phyloP scores from a whole-genome alignment of 225 moss, liverwort and hornwort genomes.

The Antitrichia curtipendula region DNA sequence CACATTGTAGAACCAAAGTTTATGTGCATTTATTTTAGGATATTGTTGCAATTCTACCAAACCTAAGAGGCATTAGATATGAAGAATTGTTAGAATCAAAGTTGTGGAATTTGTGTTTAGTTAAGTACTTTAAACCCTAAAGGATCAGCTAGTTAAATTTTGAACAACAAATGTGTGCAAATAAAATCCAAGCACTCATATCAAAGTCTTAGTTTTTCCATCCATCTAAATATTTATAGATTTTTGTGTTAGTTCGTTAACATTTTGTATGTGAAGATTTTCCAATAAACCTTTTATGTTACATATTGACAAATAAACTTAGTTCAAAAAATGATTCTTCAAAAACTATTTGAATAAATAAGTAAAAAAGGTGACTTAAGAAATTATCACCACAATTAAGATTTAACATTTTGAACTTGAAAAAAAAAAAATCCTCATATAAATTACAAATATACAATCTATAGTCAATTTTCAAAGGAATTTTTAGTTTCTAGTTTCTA shows the following conservation, averaged over 20 bases:
- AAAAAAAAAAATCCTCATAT: too few relatives aligned
- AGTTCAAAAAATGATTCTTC: not conserved
- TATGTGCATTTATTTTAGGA: not conserved
- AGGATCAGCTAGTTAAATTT: accelerated
- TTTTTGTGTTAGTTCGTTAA: not conserved
- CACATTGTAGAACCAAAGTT: not conserved
- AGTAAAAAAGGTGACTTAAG: not conserved
- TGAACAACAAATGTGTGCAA: not conserved
- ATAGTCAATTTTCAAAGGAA: too few relatives aligned
- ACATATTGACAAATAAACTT: not conserved
- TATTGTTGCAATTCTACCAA: not conserved
- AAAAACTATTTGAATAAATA: not conserved
- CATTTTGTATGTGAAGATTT: not conserved
- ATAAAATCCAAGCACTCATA: not conserved
- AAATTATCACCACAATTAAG: not conserved
- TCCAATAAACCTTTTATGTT: not conserved
- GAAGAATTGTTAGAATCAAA: not conserved
- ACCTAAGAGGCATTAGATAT: not conserved
- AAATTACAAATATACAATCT: too few relatives aligned
- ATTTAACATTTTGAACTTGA: not conserved
- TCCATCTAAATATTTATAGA: not conserved
- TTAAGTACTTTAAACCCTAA: not conserved
- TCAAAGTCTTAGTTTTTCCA: not conserved
- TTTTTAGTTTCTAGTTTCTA: too few relatives aligned
- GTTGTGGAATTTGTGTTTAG: not conserved